Evolutionary conservation across 352 stramenopile species (phyloP).

Genomic region (Vaucheria bursata): DNA sequence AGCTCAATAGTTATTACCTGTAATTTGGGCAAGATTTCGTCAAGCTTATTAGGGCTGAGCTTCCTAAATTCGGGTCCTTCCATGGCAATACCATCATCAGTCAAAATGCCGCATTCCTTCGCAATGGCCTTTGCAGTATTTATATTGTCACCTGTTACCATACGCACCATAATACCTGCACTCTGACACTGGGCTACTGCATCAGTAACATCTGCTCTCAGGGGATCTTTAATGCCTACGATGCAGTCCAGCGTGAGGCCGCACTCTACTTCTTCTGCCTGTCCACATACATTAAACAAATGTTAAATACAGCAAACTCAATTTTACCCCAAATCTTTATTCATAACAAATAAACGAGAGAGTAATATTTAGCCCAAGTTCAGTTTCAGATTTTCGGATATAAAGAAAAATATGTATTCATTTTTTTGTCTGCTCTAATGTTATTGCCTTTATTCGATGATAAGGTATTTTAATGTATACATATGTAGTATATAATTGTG

Average conservation of each 20-base stretch:
- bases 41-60: not conserved
- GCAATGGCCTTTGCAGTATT: conserved; percentile 92
- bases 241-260: conserved; percentile 71
- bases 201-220: conserved; percentile 57
- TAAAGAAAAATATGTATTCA: no score
- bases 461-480: no score
- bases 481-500: no score
- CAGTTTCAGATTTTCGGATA: no score
- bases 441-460: no score
- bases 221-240: conserved; percentile 76
- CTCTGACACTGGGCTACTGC: conserved; percentile 49
- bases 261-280: conserved; percentile 61
- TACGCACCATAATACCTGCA: conserved; percentile 67
- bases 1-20: conserved; percentile 7
- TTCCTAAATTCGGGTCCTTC: conserved; percentile 65
- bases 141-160: conserved; percentile 86
- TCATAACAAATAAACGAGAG: no score
- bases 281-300: no score
- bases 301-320: no score
- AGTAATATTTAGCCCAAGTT: no score
- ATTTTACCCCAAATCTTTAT: no score
- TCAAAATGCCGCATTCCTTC: conserved; percentile 83
- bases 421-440: no score
- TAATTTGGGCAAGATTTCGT: not conserved
- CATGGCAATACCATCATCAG: conserved; percentile 42